These are phyloP conservation scores for Cryptococcus sp. DNA, from an alignment of 1,284 basidiomycete genomes.

Conservation along the genomic window DNA sequence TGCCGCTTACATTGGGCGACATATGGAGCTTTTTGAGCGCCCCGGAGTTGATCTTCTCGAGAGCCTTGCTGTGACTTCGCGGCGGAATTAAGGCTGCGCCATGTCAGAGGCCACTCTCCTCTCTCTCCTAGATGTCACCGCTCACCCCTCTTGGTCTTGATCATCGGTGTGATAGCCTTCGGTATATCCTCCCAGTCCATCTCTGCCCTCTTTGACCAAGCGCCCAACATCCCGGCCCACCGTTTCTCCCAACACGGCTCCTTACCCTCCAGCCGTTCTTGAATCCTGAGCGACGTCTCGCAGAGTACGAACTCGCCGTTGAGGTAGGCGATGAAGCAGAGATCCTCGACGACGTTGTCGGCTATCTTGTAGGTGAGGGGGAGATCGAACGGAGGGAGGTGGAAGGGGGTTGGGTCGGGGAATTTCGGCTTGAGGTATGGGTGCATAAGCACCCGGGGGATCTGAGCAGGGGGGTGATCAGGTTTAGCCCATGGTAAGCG, in stretches of 20 bases:
- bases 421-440: slow-evolving; percentile 27
- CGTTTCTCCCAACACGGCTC: slow-evolving; percentile 44
- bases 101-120: background rate
- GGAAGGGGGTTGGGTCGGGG: slow-evolving; percentile 19
- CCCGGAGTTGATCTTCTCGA: background rate
- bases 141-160: slow-evolving; percentile 12
- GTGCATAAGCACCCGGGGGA: slow-evolving; percentile 38
- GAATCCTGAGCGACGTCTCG: slow-evolving; percentile 27
- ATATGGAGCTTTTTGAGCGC: slow-evolving; percentile 27
- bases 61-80: background rate
- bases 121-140: background rate
- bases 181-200: slow-evolving; percentile 36
- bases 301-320: slow-evolving; percentile 33
- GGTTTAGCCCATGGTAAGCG: background rate
- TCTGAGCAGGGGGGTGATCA: slow-evolving; percentile 19
- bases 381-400: slow-evolving; percentile 18
- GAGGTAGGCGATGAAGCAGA: slow-evolving; percentile 43
- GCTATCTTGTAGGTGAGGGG: slow-evolving; percentile 18
- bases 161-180: slow-evolving; percentile 9
- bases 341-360: slow-evolving; percentile 28
- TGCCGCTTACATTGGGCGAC: slow-evolving; percentile 21
- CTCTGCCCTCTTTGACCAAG: slow-evolving; percentile 32
- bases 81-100: background rate
- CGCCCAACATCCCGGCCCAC: slow-evolving; percentile 36
- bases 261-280: slow-evolving; percentile 21